Base-by-base conservation (phyloP, 768 basidiomycete species). In the Rhizopogon vulgaris region DNA sequence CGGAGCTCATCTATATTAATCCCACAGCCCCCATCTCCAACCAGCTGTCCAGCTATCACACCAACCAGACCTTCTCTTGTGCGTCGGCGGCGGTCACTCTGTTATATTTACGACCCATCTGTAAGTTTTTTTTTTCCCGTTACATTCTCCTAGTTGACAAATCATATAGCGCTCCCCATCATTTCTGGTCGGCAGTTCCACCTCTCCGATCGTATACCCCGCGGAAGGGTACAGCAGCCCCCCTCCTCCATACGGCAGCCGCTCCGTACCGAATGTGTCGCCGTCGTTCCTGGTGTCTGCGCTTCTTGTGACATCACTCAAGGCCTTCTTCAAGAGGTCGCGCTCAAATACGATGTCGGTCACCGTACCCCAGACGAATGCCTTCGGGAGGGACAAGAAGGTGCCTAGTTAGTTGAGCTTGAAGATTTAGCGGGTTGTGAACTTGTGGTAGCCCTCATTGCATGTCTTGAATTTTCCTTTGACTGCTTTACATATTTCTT, bases 101-200 rank as follows among this genome's bases (percentile, higher is more conserved):
- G 52, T 4, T 70, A 68, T 38, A 69, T 70, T 51, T 70, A 68
- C 39, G 38, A 56, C 6, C 58, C 67, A 22, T 22, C 22, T 22
- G 22, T 22, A 22, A 3, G 22, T 18, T 34, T 22, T 48, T 3
- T n/a, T 41, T 18, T n/a, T 11, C 17, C n/a, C 24, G 9, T 37
- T 8, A 27, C 24, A 3, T 22, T 18, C 17, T 3, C 43, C 39
- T 4, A 37, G 15, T 50, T 64, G 52, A 53, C 43, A 18, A 22
- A 9, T n/a, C 14, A 34, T 45, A 58, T 38, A 60, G 37, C 27
- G 60, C 32, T 61, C 63, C 6, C 65, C 67, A n/a, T 65, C 65
- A 49, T 68, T 68, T 48, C 65, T 65, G 6, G 65, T 49, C 22
- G 69, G 67, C 6, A 59, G 63, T 39, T 68, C 69, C 11, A 59